Evolutionary conservation across 176 grass and related monocot genomes (phyloP), one percentile per base, ranked within the genome.

Genomic region (Avena eriantha): DNA sequence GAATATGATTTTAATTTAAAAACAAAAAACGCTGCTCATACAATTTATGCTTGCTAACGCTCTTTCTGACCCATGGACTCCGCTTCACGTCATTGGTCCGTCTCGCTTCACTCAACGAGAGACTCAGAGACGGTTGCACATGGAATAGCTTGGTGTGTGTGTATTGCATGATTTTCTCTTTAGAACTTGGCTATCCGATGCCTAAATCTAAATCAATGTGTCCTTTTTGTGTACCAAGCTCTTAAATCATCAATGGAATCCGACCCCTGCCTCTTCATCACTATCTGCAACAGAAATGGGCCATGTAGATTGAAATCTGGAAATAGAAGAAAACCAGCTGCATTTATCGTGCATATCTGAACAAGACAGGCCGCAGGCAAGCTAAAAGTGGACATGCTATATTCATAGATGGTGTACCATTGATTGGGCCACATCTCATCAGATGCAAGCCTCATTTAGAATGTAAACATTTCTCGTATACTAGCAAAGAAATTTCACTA

Each of bases 401-500:
- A 55, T 24, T 5, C 17, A 15, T 4, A 49, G 10, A 48, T 48
- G 47, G 10, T 48, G 1, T 0, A 48, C 10, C 12, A 10, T 49
- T 13, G 10, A 3, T 49, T 13, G 0, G 31, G 31, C 34, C 58
- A 10, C 3, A 61, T 24, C 56, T 9, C 26, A 51, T 55, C 53
- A 19, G 53, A 23, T 68, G 58, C 19, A 16, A 71, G 46, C 19
- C 39, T 46, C 21, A 13, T 12, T 10, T 11, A 59, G 21, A 22
- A 0, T 5, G 57, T 22, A 59, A 59, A 41, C 36, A 41, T 0
- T 26, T 4, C 59, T 24, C 68, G 8, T 10, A 2, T 19, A 24
- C 7, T 2, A 57, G 57, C 48, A 21, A 33, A 33, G 29, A 76
- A 54, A 10, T 87, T 76, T 81, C 86, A 46, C 79, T 41, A 3